These are phyloP conservation scores for Barbarea vulgaris DNA, from an alignment of 345 rosid genomes.

Conservation along the genomic window DNA sequence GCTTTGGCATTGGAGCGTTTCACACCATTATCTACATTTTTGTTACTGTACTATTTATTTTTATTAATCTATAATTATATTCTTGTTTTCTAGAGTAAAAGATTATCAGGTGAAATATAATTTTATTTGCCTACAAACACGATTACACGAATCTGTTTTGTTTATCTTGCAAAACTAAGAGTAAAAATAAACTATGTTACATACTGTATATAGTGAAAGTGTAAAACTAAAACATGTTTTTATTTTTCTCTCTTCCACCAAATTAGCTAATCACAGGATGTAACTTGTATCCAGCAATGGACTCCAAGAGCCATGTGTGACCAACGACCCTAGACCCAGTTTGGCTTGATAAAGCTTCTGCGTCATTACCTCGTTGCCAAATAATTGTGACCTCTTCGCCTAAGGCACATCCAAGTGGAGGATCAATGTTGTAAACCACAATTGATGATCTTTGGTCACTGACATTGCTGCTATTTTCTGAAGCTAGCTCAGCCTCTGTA, in stretches of 20 bases:
- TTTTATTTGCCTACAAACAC: neutral
- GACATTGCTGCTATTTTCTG: conserved; percentile 23
- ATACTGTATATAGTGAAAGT: neutral
- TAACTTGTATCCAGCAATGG: conserved; percentile 68
- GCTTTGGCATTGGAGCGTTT: neutral
- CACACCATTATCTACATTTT: neutral
- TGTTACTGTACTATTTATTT: neutral
- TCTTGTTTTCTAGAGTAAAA: neutral
- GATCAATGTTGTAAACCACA: conserved; percentile 71
- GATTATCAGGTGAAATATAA: neutral
- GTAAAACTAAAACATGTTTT: neutral
- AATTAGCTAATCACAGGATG: conserved; percentile 43
- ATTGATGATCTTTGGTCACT: conserved; percentile 33
- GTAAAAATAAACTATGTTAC: neutral
- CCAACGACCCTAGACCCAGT: conserved; percentile 54
- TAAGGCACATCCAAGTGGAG: conserved; percentile 56
- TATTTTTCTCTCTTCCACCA: neutral
- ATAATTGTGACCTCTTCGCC: conserved; percentile 71
- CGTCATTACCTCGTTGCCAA: conserved; percentile 74
- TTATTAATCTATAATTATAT: neutral
- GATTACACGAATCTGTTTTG: neutral
- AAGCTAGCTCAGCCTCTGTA: conserved; percentile 48
- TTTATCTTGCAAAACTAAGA: neutral
- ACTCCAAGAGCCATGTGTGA: conserved; percentile 81
- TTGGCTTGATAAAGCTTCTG: conserved; percentile 60